Evolutionary conservation across 2,329 filamentous ascomycete genomes (phyloP).

Genomic region (Hirsutella rhossiliensis): DNA sequence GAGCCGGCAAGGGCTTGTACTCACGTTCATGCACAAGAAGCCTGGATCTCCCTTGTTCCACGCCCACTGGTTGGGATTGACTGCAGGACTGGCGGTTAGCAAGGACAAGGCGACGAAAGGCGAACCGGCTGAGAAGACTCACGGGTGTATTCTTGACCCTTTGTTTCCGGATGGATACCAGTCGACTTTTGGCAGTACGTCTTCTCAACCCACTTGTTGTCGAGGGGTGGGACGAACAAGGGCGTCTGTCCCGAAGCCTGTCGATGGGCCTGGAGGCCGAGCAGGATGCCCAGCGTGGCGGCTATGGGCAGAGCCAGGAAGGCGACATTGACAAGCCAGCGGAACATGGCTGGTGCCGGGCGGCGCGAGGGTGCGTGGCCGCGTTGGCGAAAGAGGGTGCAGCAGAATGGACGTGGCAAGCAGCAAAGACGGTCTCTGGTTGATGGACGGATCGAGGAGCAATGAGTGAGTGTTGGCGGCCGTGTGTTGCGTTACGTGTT

Average conservation of each 20-base stretch:
- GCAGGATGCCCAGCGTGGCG: slow-evolving; percentile 34
- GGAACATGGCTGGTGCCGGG: slow-evolving; percentile 18
- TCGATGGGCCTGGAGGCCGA: slow-evolving; percentile 34
- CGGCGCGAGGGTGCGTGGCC: neutral
- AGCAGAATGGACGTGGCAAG: too few species aligned
- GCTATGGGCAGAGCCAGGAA: slow-evolving; percentile 37
- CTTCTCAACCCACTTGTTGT: slow-evolving; percentile 21
- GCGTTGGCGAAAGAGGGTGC: neutral
- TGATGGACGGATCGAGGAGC: too few species aligned
- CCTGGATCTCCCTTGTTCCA: slow-evolving; percentile 24
- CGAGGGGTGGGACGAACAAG: slow-evolving; percentile 22
- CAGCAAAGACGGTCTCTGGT: too few species aligned
- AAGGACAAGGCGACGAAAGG: too few species aligned
- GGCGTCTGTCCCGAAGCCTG: slow-evolving; percentile 27
- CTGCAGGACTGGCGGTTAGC: slow-evolving; percentile 15
- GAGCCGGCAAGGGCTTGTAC: slow-evolving; percentile 10
- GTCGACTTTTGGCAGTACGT: slow-evolving; percentile 29
- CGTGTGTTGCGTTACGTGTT: too few species aligned
- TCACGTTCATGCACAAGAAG: slow-evolving; percentile 39
- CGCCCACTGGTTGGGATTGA: slow-evolving; percentile 46
- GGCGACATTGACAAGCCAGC: slow-evolving; percentile 35
- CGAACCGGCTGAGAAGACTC: slow-evolving; percentile 12
- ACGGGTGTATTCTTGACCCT: slow-evolving; percentile 34
- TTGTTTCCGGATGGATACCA: slow-evolving; percentile 31
- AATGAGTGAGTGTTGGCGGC: too few species aligned